Percentiles rank a stretch among this genome's conserved stretches.
Conservation (phyloP, 345 rosid genomes). For the Hibiscus mutabilis region DNA sequence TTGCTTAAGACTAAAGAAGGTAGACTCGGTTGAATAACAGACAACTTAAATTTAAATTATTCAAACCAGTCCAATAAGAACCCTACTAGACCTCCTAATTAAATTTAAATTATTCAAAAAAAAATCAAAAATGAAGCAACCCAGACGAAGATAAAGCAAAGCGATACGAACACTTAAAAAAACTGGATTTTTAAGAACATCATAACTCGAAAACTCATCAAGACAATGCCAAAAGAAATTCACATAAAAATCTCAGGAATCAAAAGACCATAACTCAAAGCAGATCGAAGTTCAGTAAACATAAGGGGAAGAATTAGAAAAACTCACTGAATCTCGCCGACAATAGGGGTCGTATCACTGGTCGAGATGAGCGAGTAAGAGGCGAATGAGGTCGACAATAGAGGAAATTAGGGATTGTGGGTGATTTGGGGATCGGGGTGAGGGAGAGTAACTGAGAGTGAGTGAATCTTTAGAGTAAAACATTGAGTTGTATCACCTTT, state of each 20-base stretch:
- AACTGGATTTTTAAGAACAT: not conserved
- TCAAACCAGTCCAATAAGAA: not conserved
- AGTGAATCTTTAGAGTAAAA: too few species aligned
- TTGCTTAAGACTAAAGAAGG: not conserved
- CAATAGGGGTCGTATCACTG: too few species aligned
- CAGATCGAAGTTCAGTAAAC: slow-evolving; percentile 11
- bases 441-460: too few species aligned
- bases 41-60: not conserved
- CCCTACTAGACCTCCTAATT: not conserved
- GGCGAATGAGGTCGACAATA: too few species aligned
- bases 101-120: not conserved
- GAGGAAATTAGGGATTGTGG: too few species aligned
- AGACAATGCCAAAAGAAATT: not conserved
- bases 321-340: too few species aligned
- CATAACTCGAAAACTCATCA: not conserved
- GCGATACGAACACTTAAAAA: not conserved
- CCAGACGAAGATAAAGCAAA: slow-evolving; percentile 6
- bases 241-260: not conserved
- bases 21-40: not conserved
- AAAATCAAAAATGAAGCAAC: not conserved
- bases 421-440: too few species aligned
- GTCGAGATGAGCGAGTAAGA: too few species aligned
- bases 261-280: not conserved
- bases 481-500: too few species aligned
- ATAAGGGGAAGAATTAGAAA: too few species aligned